phyloP scores from a whole-genome alignment of 2,329 filamentous ascomycete genomes.

The Waltergamsia citrina region DNA sequence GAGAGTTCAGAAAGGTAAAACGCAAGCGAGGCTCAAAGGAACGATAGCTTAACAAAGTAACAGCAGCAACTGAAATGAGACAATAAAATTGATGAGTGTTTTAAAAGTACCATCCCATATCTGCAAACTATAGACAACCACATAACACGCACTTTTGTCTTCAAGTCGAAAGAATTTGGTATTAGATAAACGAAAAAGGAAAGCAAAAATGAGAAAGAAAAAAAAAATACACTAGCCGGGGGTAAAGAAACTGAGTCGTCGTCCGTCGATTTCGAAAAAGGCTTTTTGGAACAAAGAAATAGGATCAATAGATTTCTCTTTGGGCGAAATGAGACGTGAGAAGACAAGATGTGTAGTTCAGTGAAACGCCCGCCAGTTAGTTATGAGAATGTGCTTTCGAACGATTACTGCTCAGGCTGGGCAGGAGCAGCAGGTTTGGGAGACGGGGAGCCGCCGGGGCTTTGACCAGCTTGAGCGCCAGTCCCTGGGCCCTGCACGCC shows the following conservation, averaged over 20 bases:
- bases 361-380: no score
- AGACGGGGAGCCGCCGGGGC: background rate
- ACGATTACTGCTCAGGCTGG: background rate
- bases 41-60: slow-evolving; percentile 3
- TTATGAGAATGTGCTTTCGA: no score
- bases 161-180: background rate
- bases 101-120: no score
- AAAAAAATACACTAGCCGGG: slow-evolving; percentile 9
- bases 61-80: background rate
- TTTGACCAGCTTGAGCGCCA: background rate
- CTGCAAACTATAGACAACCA: no score
- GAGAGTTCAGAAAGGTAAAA: no score
- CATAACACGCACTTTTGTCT: no score
- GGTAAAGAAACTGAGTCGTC: slow-evolving; percentile 7
- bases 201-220: slow-evolving; percentile 6
- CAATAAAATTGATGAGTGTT: no score
- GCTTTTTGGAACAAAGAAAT: background rate
- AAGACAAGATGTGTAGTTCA: no score
- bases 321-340: no score
- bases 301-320: no score
- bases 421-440: background rate
- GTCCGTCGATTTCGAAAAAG: background rate
- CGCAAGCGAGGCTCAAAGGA: no score
- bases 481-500: slow-evolving; percentile 25
- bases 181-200: slow-evolving; percentile 3